Evolutionary conservation across 73 alveolate species (phyloP).

Genomic region (Paramecium sonneborni): DNA sequence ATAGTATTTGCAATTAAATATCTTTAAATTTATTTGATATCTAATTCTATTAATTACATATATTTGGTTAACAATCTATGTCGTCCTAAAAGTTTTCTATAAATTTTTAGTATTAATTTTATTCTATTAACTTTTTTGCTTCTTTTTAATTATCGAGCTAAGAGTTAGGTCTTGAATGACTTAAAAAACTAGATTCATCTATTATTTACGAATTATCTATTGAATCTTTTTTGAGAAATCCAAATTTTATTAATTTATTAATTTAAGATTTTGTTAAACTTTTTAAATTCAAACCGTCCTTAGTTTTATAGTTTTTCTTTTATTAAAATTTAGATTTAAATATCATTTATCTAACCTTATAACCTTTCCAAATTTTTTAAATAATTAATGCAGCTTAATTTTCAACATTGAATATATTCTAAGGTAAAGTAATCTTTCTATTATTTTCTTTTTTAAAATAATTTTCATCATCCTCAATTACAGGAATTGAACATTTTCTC

Average conservation of each 20-base stretch:
- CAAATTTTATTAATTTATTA: neutral
- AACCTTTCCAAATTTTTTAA: constrained; percentile 29
- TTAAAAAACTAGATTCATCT: constrained; percentile 6
- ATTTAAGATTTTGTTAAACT: neutral
- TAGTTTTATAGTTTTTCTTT: neutral
- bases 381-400: neutral
- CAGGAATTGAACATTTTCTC: neutral
- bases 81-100: neutral
- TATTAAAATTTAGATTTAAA: neutral
- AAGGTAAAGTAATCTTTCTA: neutral
- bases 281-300: neutral
- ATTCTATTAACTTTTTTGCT: neutral
- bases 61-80: neutral
- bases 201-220: neutral
- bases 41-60: neutral
- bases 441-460: neutral
- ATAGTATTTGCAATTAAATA: neutral
- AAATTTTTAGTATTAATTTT: neutral
- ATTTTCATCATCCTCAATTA: neutral
- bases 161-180: neutral
- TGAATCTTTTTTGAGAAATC: neutral
- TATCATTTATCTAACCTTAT: neutral
- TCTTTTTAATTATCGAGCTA: neutral
- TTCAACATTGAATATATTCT: neutral
- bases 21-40: neutral